Conservation (phyloP, 1,139 yeast species). For the Pneumocystis canis region DNA sequence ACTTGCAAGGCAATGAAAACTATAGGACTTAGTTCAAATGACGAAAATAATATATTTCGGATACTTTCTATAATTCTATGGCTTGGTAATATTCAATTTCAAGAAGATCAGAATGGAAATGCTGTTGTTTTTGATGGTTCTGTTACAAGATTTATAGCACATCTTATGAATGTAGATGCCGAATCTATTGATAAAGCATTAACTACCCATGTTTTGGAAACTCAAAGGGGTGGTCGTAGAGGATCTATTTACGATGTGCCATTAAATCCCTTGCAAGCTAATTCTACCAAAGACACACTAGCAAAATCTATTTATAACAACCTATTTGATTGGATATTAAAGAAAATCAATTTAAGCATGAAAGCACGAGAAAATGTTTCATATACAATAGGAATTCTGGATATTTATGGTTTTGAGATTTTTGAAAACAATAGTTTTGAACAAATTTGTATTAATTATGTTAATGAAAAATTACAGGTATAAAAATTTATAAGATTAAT, state of each 20-base stretch:
- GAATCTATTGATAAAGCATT: slow-evolving; percentile 52
- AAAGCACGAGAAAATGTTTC: slow-evolving; percentile 25
- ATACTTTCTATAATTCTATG: slow-evolving; percentile 75
- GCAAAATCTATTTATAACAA: slow-evolving; percentile 91
- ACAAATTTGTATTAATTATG: slow-evolving; percentile 92
- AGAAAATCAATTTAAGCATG: slow-evolving; percentile 68
- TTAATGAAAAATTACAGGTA: slow-evolving; percentile 78
- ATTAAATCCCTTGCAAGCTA: slow-evolving; percentile 78
- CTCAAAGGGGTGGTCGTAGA: slow-evolving; percentile 61
- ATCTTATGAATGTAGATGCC: slow-evolving; percentile 68
- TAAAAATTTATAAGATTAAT: neutral
- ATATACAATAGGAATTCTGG: slow-evolving; percentile 77
- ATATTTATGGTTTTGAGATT: slow-evolving; percentile 96
- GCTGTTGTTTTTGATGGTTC: slow-evolving; percentile 68
- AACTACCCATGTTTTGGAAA: slow-evolving; percentile 72
- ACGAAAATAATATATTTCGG: slow-evolving; percentile 82
- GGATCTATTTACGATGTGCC: slow-evolving; percentile 95
- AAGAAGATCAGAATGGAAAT: slow-evolving; percentile 69
- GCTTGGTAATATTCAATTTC: slow-evolving; percentile 84
- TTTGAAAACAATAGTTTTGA: slow-evolving; percentile 94
- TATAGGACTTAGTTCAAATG: slow-evolving; percentile 66
- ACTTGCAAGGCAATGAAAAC: slow-evolving; percentile 75
- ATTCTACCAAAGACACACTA: slow-evolving; percentile 85
- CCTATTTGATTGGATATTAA: slow-evolving; percentile 95
- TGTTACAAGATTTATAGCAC: slow-evolving; percentile 88